Evolutionary conservation across 257 asterid species (phyloP), one percentile per base, ranked within the genome.

Genomic region (Plantago elongata): DNA sequence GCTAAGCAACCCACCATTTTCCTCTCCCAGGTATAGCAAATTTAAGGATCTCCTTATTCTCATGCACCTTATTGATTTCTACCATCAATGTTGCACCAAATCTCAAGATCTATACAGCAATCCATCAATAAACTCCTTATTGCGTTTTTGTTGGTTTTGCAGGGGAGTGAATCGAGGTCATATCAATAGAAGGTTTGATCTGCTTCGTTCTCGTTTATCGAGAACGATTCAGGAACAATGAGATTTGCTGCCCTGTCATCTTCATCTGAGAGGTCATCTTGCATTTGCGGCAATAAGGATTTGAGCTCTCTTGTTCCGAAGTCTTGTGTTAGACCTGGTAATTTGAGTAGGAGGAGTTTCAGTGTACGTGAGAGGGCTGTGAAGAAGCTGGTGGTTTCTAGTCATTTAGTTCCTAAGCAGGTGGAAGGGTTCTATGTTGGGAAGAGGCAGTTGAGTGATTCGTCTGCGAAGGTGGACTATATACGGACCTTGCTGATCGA

Each of bases 401-500:
- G 88, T 75, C 96, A 79, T 68, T 75, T 72, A 49, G 76, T 78
- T 37, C 88, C 95, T 27, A 84, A 82, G 30, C 86, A 68, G 57
- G 58, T 89, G 79, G 88, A 85, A 65, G 90, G 85, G 67, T 80
- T 77, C 14, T 66, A 52, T 65, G 70, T 74, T 65, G 80, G 77
- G 83, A 73, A 70, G 63, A 70, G 59, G 72, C 75, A 54, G 43
- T 11, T 75, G 66, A 72, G 71, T 7, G 84, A 80, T 54, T 76
- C 82, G 16, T 64, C 77, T 44, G 48, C 61, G 44, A 84, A 86
- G 83, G 62, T 82, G 75, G 76, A 74, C 27, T 79, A 71, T n/a
- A 66, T 89, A 7, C 77, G 94, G 48, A 93, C 97, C 8, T 72
- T 93, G 81, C 77, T 93, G 83, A 83, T 93, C 62, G 99, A 93